These are phyloP conservation scores for Hirsutella rhossiliensis DNA, from an alignment of 2,329 filamentous ascomycete species.

Conservation along the genomic window DNA sequence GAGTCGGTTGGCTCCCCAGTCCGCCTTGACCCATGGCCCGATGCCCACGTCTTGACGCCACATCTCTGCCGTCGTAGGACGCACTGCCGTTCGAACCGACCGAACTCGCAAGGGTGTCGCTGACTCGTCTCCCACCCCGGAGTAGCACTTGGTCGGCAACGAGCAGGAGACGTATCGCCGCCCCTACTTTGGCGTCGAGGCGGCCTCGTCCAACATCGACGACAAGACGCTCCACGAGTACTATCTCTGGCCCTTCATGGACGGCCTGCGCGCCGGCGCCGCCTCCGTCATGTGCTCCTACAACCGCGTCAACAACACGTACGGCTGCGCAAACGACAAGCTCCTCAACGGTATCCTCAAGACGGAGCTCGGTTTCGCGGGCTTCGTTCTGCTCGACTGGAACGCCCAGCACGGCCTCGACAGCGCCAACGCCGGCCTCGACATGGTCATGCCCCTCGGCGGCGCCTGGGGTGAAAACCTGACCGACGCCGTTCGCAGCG, in stretches of 20 bases:
- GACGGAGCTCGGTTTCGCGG: constrained; percentile 50
- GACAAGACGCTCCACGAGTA: constrained; percentile 54
- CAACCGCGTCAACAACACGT: constrained; percentile 60
- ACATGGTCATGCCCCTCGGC: constrained; percentile 55
- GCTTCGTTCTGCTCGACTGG: constrained; percentile 61
- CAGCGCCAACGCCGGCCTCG: constrained; percentile 45
- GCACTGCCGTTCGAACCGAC: too few species aligned
- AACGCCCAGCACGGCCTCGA: constrained; percentile 49
- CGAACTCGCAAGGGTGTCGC: too few species aligned
- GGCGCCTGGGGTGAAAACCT: constrained; percentile 54
- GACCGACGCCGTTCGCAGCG: constrained; percentile 64
- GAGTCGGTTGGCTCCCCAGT: not conserved
- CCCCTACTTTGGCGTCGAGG: constrained; percentile 30
- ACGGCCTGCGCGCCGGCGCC: constrained; percentile 44
- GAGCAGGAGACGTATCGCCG: constrained; percentile 44
- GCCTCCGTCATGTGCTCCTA: constrained; percentile 57
- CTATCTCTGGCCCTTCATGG: constrained; percentile 55
- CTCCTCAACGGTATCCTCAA: constrained; percentile 58
- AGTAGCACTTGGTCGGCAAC: constrained; percentile 44
- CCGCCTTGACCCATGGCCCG: too few species aligned
- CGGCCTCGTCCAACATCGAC: constrained; percentile 49
- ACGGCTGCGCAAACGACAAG: constrained; percentile 62
- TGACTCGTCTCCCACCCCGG: not conserved
- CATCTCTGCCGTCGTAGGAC: too few species aligned
- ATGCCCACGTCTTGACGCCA: too few species aligned